These are phyloP conservation scores for Pyronema domesticum DNA, from an alignment of 495 filamentous ascomycete genomes.

Conservation along the genomic window DNA sequence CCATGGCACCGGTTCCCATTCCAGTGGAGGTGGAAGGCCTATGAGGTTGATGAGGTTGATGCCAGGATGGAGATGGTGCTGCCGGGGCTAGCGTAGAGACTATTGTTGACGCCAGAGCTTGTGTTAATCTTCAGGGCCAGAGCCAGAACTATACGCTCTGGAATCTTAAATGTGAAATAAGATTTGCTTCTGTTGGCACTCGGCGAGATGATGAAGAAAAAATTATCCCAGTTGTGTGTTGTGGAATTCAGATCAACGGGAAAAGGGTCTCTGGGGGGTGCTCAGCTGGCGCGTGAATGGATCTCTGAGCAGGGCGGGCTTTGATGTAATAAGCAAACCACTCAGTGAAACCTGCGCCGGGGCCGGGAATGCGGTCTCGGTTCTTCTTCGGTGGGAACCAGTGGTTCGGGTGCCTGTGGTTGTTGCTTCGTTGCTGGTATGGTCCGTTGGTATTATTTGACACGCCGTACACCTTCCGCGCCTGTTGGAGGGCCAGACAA, in stretches of 20 bases:
- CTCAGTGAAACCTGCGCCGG: neutral
- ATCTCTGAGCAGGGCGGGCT: neutral
- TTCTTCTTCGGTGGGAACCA: conserved; percentile 1
- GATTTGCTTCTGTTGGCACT: conserved; percentile 1
- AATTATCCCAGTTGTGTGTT: too few relatives aligned
- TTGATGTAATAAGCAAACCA: conserved; percentile 6
- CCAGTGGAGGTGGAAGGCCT: neutral
- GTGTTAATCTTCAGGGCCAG: neutral
- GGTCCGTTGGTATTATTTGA: neutral
- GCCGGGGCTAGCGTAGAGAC: conserved; percentile 5
- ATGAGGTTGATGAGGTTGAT: conserved; percentile 20
- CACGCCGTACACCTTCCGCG: neutral
- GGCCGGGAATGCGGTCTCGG: conserved; percentile 5
- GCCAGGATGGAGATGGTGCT: conserved; percentile 21
- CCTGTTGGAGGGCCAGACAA: neutral
- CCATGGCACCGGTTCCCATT: conserved; percentile 21
- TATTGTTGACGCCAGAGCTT: conserved; percentile 25
- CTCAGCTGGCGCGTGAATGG: neutral
- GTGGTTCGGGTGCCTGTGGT: conserved; percentile 4
- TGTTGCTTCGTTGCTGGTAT: neutral
- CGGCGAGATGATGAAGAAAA: neutral
- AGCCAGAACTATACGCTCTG: too few relatives aligned
- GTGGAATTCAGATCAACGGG: too few relatives aligned
- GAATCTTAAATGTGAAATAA: too few relatives aligned
- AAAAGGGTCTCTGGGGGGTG: too few relatives aligned